Base-by-base conservation (phyloP, 306 rosid genomes). In the Pterocarpus santalinus region DNA sequence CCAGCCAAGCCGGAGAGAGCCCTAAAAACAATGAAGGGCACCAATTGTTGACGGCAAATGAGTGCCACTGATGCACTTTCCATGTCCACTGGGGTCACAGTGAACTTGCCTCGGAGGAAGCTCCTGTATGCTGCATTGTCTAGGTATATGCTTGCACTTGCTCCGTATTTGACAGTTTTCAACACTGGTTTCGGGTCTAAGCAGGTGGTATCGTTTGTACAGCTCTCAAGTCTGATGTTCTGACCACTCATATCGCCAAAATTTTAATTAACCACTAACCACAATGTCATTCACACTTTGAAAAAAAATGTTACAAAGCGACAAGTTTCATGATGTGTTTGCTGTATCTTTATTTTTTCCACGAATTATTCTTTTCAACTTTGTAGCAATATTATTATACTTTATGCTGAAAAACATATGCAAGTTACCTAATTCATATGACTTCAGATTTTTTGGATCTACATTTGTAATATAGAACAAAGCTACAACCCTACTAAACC, bases 151-250 rank as follows among this genome's bases (percentile, higher is more conserved):
- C 90, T 85, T 9, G 82, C 82, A 56, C 92, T 92, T 8, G 86
- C 36, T 63, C 91, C 92, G 64, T 75, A 2, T 77, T 72, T 0
- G 88, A 34, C 28, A 22, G 28, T 22, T 22, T 22, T 22, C 28
- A 22, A 22, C 28, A 22, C 28, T 22, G 28, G 28, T 22, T 22
- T 22, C 28, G 28, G 28, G 28, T 22, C 1, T 57, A 92, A 84
- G 76, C 94, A 92, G 38, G 90, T 86, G 1, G 87, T 88, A 41
- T 92, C 47, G 88, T 90, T 83, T 4, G 85, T 14, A 87, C 97
- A 90, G 0, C 36, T n/a, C 30, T 85, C 88, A 11, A 92, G 82
- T 17, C 60, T 8, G 68, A 88, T 1, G 1, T 15, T 75, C 97
- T 89, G 78, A 41, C 5, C 4, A 22, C 61, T 16, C 28, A 22